Percentiles rank a stretch among this genome's conserved stretches.
phyloP scores from a whole-genome alignment of 441 rosid species.

The Populus hybrid region DNA sequence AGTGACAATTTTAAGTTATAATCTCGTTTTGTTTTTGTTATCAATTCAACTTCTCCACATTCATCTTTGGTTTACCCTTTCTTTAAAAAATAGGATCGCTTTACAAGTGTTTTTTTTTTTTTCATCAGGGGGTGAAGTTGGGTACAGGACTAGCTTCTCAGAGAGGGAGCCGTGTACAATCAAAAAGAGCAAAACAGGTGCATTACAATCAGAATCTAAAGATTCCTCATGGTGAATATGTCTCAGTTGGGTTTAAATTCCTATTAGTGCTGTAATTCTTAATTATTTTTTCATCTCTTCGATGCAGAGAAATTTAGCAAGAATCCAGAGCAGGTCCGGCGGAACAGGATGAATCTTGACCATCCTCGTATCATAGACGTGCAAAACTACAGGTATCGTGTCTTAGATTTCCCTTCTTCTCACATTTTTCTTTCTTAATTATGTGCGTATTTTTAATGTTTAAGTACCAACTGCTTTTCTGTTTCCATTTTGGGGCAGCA shows the following conservation, averaged over 20 bases:
- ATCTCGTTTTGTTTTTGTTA: not conserved
- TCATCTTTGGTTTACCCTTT: not conserved
- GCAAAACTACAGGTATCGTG: conserved; percentile 68
- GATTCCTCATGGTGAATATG: not conserved
- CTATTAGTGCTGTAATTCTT: not conserved
- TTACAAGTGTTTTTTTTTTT: conserved; percentile 8
- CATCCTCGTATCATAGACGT: conserved; percentile 92
- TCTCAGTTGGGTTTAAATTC: not conserved
- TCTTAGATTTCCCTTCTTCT: not conserved
- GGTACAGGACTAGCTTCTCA: conserved; percentile 73
- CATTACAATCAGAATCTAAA: not conserved
- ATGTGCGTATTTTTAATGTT: conserved; percentile 2
- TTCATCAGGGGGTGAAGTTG: conserved; percentile 59
- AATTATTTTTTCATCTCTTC: not conserved
- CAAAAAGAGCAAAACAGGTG: conserved; percentile 83
- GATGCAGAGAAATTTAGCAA: conserved; percentile 67
- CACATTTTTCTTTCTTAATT: not conserved
- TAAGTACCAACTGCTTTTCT: conserved; percentile 13
- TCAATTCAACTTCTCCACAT: conserved; percentile 2
- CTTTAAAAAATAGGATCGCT: not conserved
- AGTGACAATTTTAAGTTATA: conserved; percentile 2
- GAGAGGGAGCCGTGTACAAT: conserved; percentile 83
- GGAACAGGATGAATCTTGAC: conserved; percentile 77
- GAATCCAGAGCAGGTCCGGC: conserved; percentile 65
- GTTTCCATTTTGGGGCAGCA: conserved; percentile 44